A percentile compares a stretch with the other conserved stretches of the same genome.
Evolutionary conservation across 345 rosid species (phyloP).

Genomic region (Mallotus nudiflorus): DNA sequence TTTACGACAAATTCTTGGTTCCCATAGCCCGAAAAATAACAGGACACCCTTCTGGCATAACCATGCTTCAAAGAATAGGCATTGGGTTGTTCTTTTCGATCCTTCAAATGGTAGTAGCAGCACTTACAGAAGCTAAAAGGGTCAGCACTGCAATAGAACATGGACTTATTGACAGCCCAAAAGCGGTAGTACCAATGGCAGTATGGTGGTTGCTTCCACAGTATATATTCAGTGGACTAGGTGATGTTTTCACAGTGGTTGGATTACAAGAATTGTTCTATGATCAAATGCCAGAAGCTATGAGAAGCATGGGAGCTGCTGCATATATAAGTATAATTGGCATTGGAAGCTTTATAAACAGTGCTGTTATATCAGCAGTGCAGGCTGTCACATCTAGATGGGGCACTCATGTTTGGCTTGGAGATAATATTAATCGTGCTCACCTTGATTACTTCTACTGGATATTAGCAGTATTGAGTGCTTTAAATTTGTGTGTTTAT

Average conservation of each 20-base stretch:
- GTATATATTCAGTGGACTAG: slow-evolving; percentile 54
- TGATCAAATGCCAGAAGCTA: slow-evolving; percentile 74
- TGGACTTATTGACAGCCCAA: slow-evolving; percentile 53
- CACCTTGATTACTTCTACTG: slow-evolving; percentile 66
- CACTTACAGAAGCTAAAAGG: slow-evolving; percentile 61
- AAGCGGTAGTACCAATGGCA: slow-evolving; percentile 60
- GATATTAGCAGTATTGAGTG: slow-evolving; percentile 68
- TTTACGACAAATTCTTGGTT: slow-evolving; percentile 66
- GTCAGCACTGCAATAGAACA: slow-evolving; percentile 50
- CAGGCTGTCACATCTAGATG: slow-evolving; percentile 45
- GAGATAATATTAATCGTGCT: slow-evolving; percentile 62
- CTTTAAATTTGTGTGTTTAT: slow-evolving; percentile 50
- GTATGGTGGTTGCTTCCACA: slow-evolving; percentile 91
- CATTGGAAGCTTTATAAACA: slow-evolving; percentile 73
- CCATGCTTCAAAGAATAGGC: slow-evolving; percentile 80
- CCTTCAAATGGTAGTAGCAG: slow-evolving; percentile 60
- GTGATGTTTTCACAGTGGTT: slow-evolving; percentile 68
- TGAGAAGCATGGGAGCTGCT: slow-evolving; percentile 93
- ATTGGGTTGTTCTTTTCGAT: slow-evolving; percentile 63
- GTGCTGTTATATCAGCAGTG: slow-evolving; percentile 50
- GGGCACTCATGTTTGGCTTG: slow-evolving; percentile 51
- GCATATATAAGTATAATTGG: slow-evolving; percentile 61
- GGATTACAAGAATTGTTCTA: slow-evolving; percentile 90
- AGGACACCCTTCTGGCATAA: slow-evolving; percentile 66
- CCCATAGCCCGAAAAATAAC: slow-evolving; percentile 59